These are phyloP conservation scores for Dillenia suffruticosa DNA, from an alignment of 164 flowering plant species.

Conservation along the genomic window DNA sequence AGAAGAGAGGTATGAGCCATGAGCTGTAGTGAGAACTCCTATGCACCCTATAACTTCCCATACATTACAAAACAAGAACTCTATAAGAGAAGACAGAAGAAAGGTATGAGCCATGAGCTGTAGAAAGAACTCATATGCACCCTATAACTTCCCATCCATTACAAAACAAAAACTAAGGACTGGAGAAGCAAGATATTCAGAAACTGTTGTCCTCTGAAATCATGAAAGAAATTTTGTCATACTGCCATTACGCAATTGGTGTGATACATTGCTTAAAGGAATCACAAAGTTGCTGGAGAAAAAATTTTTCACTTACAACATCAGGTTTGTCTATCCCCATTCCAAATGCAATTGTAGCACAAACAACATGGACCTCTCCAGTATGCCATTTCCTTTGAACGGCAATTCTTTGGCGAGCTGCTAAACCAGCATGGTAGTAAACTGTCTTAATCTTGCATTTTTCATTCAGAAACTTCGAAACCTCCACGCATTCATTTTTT, in stretches of 20 bases:
- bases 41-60: too few species aligned
- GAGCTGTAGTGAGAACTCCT: neutral
- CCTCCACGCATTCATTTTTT: conserved; percentile 84
- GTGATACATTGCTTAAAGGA: too few species aligned
- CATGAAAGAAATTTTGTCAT: too few species aligned
- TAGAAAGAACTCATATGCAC: too few species aligned
- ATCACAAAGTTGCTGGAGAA: conserved; percentile 4
- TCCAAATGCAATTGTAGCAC: conserved; percentile 98
- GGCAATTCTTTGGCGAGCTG: conserved; percentile 66
- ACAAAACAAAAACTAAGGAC: too few species aligned
- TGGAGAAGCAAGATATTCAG: too few species aligned
- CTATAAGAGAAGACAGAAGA: too few species aligned
- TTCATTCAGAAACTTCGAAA: conserved; percentile 62
- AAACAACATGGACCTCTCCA: conserved; percentile 82
- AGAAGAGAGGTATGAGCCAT: neutral
- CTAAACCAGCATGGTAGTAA: conserved; percentile 93
- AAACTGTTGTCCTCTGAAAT: too few species aligned
- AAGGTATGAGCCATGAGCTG: neutral
- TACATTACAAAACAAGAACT: too few species aligned
- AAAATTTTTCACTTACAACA: conserved; percentile 61
- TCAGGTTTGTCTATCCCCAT: conserved; percentile 99
- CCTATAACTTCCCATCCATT: too few species aligned
- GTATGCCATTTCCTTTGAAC: conserved; percentile 86
- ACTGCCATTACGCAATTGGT: too few species aligned
- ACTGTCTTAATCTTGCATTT: conserved; percentile 74